These are phyloP conservation scores for Hericium erinaceus DNA, from an alignment of 768 basidiomycete genomes.

Conservation along the genomic window DNA sequence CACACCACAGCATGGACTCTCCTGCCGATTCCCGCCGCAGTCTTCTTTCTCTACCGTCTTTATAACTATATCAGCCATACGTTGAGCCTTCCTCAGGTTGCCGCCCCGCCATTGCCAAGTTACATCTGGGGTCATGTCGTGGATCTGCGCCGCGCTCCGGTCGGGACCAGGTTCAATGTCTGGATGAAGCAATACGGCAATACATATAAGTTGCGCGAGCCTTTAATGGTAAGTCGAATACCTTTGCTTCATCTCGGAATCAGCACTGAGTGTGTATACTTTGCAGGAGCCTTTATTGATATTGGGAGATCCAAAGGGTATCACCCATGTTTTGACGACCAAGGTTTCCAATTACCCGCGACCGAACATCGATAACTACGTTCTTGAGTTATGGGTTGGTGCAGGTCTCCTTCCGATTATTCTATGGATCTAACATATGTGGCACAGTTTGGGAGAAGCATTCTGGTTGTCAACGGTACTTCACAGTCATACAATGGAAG, in stretches of 20 bases:
- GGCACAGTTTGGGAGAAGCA: background rate
- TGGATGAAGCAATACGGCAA: background rate
- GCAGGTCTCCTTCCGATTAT: background rate
- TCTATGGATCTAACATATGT: background rate
- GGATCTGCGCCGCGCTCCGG: background rate
- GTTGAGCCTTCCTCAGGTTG: background rate
- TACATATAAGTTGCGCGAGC: constrained; percentile 1
- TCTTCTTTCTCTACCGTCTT: background rate
- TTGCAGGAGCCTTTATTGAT: constrained; percentile 2
- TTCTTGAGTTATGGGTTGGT: background rate
- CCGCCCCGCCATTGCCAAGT: background rate
- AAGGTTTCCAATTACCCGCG: background rate
- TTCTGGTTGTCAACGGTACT: background rate
- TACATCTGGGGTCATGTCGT: background rate
- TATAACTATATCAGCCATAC: background rate
- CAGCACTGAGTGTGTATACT: too few species aligned
- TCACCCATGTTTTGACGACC: background rate
- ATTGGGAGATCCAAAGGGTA: constrained; percentile 4
- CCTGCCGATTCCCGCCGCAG: too few species aligned
- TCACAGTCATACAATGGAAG: background rate
- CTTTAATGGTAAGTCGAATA: background rate
- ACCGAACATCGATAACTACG: background rate
- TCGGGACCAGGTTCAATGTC: background rate
- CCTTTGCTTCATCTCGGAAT: background rate
- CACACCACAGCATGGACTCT: too few species aligned